Conservation (phyloP, 345 rosid species). For the Trapa incisa region DNA sequence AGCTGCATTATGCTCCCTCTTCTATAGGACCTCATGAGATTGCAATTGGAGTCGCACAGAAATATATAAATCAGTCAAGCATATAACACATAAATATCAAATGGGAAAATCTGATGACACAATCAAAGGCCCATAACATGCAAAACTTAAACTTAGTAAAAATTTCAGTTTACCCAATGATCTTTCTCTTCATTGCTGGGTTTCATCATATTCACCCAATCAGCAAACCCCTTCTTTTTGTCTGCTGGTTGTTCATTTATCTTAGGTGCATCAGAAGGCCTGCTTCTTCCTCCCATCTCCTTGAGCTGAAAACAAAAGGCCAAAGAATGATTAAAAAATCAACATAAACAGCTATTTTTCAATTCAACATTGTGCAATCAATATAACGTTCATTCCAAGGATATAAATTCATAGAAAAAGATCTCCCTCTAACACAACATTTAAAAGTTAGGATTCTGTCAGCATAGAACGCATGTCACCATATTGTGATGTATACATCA, state of each 20-base stretch:
- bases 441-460: background rate
- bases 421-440: background rate
- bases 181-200: slow-evolving; percentile 95
- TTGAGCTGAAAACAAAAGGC: slow-evolving; percentile 35
- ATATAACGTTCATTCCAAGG: background rate
- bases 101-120: background rate
- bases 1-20: too few species aligned
- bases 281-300: slow-evolving; percentile 82
- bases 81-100: background rate
- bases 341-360: background rate
- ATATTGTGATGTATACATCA: too few species aligned
- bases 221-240: slow-evolving; percentile 64
- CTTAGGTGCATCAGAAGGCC: slow-evolving; percentile 44
- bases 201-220: slow-evolving; percentile 87
- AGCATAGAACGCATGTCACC: background rate
- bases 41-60: background rate
- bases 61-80: background rate
- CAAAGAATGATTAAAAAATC: too few species aligned
- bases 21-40: too few species aligned
- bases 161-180: slow-evolving; percentile 27
- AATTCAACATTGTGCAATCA: background rate
- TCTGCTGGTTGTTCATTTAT: slow-evolving; percentile 53
- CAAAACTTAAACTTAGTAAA: background rate
- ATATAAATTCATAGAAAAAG: background rate
- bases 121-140: background rate